Conservation (phyloP, 1,284 basidiomycete species). For the Singerocomus inundabilis region DNA sequence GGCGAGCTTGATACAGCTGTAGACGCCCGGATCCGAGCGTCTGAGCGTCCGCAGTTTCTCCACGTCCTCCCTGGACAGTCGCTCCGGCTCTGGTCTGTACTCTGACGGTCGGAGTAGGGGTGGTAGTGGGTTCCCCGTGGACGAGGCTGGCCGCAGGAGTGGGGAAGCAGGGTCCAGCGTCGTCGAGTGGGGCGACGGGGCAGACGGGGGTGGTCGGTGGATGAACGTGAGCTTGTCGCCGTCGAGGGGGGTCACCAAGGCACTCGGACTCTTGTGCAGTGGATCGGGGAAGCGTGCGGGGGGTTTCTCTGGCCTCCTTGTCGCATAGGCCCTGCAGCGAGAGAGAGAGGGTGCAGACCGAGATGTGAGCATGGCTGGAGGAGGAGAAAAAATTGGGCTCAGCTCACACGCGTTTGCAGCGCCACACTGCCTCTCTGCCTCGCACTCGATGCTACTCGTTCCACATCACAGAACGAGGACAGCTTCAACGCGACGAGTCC, state of each 20-base stretch:
- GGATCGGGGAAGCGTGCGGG: constrained; percentile 66
- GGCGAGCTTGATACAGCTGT: constrained; percentile 53
- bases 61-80: constrained; percentile 52
- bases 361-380: constrained; percentile 23
- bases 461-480: constrained; percentile 13
- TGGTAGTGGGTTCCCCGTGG: constrained; percentile 36
- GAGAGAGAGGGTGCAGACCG: constrained; percentile 2
- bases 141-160: constrained; percentile 44
- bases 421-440: constrained; percentile 3
- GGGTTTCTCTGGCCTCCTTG: constrained; percentile 50
- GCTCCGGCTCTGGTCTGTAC: constrained; percentile 35
- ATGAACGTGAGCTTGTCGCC: constrained; percentile 68
- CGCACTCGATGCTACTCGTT: neutral
- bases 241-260: constrained; percentile 52
- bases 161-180: constrained; percentile 68
- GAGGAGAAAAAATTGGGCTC: neutral
- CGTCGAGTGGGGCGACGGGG: constrained; percentile 66
- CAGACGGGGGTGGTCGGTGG: constrained; percentile 72
- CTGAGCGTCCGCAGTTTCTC: constrained; percentile 58
- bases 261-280: constrained; percentile 54
- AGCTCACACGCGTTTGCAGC: neutral
- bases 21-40: constrained; percentile 46
- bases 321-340: constrained; percentile 38
- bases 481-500: neutral
- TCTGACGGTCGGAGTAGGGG: constrained; percentile 45